Evolutionary conservation across 2,329 filamentous ascomycete genomes (phyloP).

Genomic region (Ophiocordyceps camponoti-floridani): DNA sequence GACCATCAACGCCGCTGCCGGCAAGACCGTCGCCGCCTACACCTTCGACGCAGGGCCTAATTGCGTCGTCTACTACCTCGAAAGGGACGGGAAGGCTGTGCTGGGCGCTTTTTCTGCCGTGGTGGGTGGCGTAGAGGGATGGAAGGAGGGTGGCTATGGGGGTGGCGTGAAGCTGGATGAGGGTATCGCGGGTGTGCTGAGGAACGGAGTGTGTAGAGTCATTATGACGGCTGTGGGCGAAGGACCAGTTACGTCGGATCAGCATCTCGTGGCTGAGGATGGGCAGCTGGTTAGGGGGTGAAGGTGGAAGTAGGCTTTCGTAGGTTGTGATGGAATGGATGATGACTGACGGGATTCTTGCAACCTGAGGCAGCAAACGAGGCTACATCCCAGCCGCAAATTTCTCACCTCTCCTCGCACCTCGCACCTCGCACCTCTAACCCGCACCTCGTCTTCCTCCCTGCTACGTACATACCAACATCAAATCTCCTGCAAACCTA

Average conservation of each 20-base stretch:
- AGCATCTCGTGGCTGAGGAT: constrained; percentile 54
- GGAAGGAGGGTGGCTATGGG: constrained; percentile 37
- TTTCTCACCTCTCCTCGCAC: neutral
- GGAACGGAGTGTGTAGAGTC: constrained; percentile 68
- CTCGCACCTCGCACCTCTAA: neutral
- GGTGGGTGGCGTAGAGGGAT: constrained; percentile 48
- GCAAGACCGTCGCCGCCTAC: constrained; percentile 73
- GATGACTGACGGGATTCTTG: neutral
- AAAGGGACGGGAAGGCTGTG: constrained; percentile 55
- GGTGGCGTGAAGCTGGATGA: constrained; percentile 44
- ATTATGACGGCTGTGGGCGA: constrained; percentile 87
- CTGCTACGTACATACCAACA: too few species aligned
- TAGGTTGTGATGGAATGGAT: constrained; percentile 5
- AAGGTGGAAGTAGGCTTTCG: constrained; percentile 3
- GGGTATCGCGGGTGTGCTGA: constrained; percentile 45
- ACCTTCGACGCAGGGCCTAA: constrained; percentile 97
- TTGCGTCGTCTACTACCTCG: constrained; percentile 87
- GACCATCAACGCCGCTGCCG: constrained; percentile 65
- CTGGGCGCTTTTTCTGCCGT: constrained; percentile 62
- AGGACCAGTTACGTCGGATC: constrained; percentile 64
- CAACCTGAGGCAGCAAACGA: neutral
- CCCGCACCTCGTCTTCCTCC: too few species aligned
- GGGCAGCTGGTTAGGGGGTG: constrained; percentile 24
- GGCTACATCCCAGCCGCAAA: neutral
- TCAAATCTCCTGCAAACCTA: too few species aligned